Evolutionary conservation across 2,329 filamentous ascomycete species (phyloP), one percentile per base, ranked within the genome.

Genomic region (Dothistroma pini): DNA sequence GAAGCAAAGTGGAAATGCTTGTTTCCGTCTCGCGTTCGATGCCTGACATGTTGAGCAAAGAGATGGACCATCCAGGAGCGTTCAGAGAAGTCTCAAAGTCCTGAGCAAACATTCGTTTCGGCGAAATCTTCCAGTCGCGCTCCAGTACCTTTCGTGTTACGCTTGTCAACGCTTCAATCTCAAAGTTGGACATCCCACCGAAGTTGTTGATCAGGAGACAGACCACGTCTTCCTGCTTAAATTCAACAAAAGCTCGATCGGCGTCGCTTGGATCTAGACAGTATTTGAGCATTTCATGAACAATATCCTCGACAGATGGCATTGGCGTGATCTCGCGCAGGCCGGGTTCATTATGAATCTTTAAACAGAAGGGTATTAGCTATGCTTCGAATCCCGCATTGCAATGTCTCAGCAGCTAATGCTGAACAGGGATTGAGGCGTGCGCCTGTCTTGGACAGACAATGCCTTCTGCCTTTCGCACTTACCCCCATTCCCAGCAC

Each of bases 21-120:
- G 76, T 68, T 4, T 71, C 69, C 64, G 79, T 78, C 11, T 76
- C 69, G 31, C 72, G 71, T 6, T 78, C 76, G 65, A 81, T 78
- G 38, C 77, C 73, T 2, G 77, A 77, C 53, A 84, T 72, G 64
- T 84, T 84, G 34, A 81, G 80, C 0, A 85, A 70, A 0, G 82
- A 83, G 34, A 84, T 80, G 8, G 79, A 83, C 75, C 83, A 84
- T 4, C 82, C 83, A 7, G 82, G 82, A 1, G 78, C 82, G 64
- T 84, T 84, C 9, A 84, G 72, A 0, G 80, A 83, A 0, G 81
- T 83, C 61, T 84, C 81, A 51, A 84, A 80, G 2, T 77, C 72
- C 7, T 78, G 78, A 1, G 77, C 76, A 63, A 81, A 80, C 48
- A 82, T 78, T 52, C 80, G 77, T 11, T 70, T 69, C 0, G 81